Conservation (phyloP, 106 monocot species). For the Acorus gramineus region DNA sequence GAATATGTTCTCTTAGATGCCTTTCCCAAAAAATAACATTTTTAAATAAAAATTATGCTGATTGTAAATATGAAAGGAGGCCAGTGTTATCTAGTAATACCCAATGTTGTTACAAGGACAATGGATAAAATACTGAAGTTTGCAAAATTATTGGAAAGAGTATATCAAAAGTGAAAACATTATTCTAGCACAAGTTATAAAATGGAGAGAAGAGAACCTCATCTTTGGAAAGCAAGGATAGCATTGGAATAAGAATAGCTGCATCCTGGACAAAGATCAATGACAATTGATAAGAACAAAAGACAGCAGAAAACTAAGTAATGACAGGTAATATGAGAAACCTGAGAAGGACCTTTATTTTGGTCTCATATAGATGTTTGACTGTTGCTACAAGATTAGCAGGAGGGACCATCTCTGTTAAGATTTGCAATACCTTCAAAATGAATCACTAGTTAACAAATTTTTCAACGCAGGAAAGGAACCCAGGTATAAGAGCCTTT, state of each 20-base stretch:
- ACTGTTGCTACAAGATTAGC: conserved; percentile 70
- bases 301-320: background rate
- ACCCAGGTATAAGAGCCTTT: no score
- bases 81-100: no score
- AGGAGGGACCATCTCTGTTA: conserved; percentile 73
- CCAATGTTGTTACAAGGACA: no score
- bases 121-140: no score
- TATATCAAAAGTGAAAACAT: background rate
- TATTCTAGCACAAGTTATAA: no score
- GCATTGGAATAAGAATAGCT: conserved; percentile 83
- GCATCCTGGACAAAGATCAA: conserved; percentile 59
- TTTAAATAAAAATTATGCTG: no score
- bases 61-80: no score
- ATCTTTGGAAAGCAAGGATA: conserved; percentile 87
- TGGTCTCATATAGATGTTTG: conserved; percentile 75
- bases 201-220: conserved; percentile 46
- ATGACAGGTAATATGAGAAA: background rate
- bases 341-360: conserved; percentile 59
- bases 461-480: no score
- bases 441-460: background rate
- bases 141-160: no score
- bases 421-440: conserved; percentile 58
- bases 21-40: no score
- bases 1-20: no score
- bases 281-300: background rate